Conservation (phyloP, 805 yeast genomes). For the Osmozyma mogii region DNA sequence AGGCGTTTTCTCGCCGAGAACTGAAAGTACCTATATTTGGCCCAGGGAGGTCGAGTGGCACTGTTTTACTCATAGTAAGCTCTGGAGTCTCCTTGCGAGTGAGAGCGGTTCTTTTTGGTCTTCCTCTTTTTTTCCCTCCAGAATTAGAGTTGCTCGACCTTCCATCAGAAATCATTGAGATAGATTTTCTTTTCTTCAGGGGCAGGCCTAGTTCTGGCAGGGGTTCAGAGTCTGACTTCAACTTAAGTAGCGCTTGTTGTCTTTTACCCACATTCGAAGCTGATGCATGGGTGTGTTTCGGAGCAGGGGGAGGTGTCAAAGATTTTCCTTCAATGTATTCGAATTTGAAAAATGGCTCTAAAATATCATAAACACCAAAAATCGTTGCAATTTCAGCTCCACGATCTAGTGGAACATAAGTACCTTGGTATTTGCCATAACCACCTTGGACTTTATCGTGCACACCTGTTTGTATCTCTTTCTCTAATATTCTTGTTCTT, state of each 20-base stretch:
- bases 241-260: conserved; percentile 5
- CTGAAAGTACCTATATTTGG: conserved; percentile 27
- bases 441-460: conserved; percentile 72
- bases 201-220: conserved; percentile 9
- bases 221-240: not conserved
- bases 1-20: conserved; percentile 5
- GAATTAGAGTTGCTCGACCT: conserved; percentile 25
- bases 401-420: conserved; percentile 35
- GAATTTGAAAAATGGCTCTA: conserved; percentile 62
- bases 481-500: conserved; percentile 55
- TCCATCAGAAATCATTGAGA: conserved; percentile 9
- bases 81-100: conserved; percentile 16
- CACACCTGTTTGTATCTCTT: conserved; percentile 53
- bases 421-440: conserved; percentile 54
- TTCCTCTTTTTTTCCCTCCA: conserved; percentile 30
- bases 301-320: conserved; percentile 41
- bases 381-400: conserved; percentile 33
- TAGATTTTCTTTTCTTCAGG: conserved; percentile 11
- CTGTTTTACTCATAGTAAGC: conserved; percentile 26
- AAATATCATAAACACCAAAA: conserved; percentile 40
- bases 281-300: conserved; percentile 39
- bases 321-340: conserved; percentile 35
- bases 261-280: conserved; percentile 34
- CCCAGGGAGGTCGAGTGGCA: conserved; percentile 23
- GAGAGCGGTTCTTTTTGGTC: conserved; percentile 27